Conservation (phyloP, 768 basidiomycete genomes). For the Trametes elegans region DNA sequence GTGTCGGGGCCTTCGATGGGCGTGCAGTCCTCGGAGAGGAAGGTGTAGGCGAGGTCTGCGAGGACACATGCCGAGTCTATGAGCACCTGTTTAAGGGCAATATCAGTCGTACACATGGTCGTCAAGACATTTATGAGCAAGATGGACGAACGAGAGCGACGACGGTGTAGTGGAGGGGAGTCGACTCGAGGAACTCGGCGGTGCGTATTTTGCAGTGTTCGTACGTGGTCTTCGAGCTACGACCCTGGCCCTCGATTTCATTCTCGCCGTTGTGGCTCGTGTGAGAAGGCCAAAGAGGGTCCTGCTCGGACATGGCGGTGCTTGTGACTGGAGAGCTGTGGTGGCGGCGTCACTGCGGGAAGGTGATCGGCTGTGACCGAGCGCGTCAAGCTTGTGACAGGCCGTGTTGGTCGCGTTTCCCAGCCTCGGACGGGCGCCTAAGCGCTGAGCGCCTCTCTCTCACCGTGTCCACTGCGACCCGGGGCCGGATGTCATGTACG, state of each 20-base stretch:
- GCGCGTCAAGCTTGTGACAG: constrained; percentile 8
- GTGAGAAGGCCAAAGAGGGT: constrained; percentile 26
- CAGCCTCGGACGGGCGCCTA: no score
- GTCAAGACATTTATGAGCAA: constrained; percentile 20
- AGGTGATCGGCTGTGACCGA: constrained; percentile 7
- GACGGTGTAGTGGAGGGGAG: constrained; percentile 52
- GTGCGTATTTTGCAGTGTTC: constrained; percentile 27
- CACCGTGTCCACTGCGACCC: no score
- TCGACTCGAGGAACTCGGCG: constrained; percentile 51
- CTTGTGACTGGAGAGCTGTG: no score
- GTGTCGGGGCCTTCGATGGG: constrained; percentile 39
- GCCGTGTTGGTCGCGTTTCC: constrained; percentile 13
- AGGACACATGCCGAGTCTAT: constrained; percentile 73
- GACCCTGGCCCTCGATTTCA: constrained; percentile 1
- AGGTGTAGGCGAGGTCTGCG: constrained; percentile 64
- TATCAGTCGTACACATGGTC: not conserved
- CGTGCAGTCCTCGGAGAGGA: constrained; percentile 55
- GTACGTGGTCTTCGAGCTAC: constrained; percentile 9
- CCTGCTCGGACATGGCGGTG: constrained; percentile 27
- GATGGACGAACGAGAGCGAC: constrained; percentile 50
- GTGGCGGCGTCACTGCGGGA: not conserved
- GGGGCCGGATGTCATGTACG: no score
- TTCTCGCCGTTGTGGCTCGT: not conserved
- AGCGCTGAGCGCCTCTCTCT: not conserved
- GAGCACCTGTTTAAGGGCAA: constrained; percentile 40